Evolutionary conservation across 306 rosid species (phyloP).

Genomic region (Corylus americana): DNA sequence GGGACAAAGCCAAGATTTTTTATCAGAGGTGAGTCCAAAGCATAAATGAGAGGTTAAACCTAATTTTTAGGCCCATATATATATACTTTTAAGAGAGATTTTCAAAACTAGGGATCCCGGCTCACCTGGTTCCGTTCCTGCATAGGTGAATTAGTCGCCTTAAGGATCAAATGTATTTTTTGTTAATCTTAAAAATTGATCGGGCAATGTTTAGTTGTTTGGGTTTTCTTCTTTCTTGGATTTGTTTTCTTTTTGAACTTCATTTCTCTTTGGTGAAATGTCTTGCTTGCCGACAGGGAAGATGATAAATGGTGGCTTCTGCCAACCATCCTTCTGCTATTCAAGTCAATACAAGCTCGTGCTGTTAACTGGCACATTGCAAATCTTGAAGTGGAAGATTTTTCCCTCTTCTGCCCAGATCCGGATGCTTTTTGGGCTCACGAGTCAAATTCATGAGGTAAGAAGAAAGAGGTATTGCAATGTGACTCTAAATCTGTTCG

Average conservation of each 20-base stretch:
- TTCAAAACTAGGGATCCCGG: no score
- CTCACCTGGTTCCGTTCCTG: no score
- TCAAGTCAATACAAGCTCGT: slow-evolving; percentile 79
- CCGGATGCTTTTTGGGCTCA: slow-evolving; percentile 95
- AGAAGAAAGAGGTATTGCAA: slow-evolving; percentile 18
- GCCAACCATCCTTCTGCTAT: slow-evolving; percentile 74
- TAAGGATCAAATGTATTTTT: background rate
- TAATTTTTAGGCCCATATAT: no score
- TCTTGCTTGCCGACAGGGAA: slow-evolving; percentile 59
- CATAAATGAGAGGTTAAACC: no score
- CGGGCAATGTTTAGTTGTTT: background rate
- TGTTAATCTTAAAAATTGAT: background rate
- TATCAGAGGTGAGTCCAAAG: no score
- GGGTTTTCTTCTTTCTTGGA: background rate
- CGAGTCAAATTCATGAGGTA: slow-evolving; percentile 56
- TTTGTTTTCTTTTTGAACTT: background rate
- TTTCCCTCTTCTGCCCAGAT: slow-evolving; percentile 81
- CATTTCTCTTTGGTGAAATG: background rate
- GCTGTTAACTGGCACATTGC: slow-evolving; percentile 94
- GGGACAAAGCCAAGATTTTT: no score
- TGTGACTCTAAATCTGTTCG: slow-evolving; percentile 24
- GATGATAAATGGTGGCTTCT: slow-evolving; percentile 93
- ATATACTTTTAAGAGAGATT: no score
- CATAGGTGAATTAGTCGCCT: background rate
- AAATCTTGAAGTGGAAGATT: slow-evolving; percentile 78